These are phyloP conservation scores for Candida parachauliodes DNA, from an alignment of 805 yeast genomes.

Conservation along the genomic window DNA sequence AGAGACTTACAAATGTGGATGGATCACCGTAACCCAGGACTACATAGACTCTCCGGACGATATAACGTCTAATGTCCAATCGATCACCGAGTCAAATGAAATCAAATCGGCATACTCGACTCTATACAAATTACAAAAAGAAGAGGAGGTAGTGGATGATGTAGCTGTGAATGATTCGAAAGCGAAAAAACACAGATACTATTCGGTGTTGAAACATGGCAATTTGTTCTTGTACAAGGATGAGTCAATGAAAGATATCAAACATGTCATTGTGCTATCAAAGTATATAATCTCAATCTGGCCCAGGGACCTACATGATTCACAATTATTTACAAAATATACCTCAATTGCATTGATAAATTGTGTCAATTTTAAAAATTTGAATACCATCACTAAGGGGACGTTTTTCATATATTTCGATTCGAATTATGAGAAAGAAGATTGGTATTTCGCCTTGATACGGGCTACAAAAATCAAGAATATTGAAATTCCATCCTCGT, in stretches of 20 bases:
- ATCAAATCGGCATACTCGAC: constrained; percentile 58
- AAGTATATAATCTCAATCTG: constrained; percentile 72
- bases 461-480: constrained; percentile 57
- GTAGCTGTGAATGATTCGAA: constrained; percentile 9
- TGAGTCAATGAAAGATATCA: constrained; percentile 58
- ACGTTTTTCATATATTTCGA: constrained; percentile 68
- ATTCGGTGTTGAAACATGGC: constrained; percentile 78
- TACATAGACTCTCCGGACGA: constrained; percentile 45
- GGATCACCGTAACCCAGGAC: constrained; percentile 82
- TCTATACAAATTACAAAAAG: constrained; percentile 49
- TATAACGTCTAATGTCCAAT: constrained; percentile 46
- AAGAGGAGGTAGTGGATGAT: constrained; percentile 1
- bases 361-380: constrained; percentile 6
- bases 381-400: constrained; percentile 17
- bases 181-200: constrained; percentile 56
- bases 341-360: constrained; percentile 70
- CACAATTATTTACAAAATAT: constrained; percentile 73
- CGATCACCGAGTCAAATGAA: constrained; percentile 38
- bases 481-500: constrained; percentile 10
- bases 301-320: constrained; percentile 78
- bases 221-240: constrained; percentile 82
- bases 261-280: constrained; percentile 74
- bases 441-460: constrained; percentile 86
- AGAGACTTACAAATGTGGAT: constrained; percentile 63
- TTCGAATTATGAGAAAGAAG: constrained; percentile 80